A percentile compares a stretch with the other conserved stretches of the same genome.
These are phyloP conservation scores for Oryza meyeriana DNA, from an alignment of 176 grass and related monocot genomes.

Conservation along the genomic window DNA sequence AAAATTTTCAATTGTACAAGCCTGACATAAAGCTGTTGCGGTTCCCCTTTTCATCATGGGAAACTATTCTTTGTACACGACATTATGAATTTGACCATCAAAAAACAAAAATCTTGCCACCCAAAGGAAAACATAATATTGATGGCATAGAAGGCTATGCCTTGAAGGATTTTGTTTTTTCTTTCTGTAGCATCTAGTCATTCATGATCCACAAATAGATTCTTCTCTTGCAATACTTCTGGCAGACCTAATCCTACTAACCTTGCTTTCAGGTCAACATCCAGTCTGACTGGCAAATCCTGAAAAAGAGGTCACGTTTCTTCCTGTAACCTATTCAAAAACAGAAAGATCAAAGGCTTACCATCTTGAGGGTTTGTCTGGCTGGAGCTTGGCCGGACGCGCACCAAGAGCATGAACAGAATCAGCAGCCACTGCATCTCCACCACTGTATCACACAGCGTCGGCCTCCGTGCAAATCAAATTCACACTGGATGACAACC, in stretches of 20 bases:
- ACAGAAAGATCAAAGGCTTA: conserved; percentile 39
- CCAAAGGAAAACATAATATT: not conserved
- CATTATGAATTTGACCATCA: not conserved
- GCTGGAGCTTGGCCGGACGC: conserved; percentile 35
- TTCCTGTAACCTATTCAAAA: conserved; percentile 3
- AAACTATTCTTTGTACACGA: not conserved
- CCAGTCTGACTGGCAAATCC: not conserved
- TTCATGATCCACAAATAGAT: not conserved
- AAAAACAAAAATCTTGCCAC: too few relatives aligned
- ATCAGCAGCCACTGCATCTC: conserved; percentile 41
- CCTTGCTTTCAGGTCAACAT: conserved; percentile 12
- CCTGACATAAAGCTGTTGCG: not conserved
- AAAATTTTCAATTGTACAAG: conserved; percentile 11
- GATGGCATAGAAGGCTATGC: not conserved
- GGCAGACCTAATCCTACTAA: conserved; percentile 14
- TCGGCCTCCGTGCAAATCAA: conserved; percentile 6
- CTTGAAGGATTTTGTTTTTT: not conserved
- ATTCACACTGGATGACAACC: not conserved
- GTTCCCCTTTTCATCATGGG: not conserved
- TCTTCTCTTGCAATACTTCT: not conserved
- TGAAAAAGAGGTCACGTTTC: not conserved
- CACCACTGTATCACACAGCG: not conserved
- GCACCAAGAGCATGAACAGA: conserved; percentile 48
- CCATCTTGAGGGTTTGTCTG: conserved; percentile 72
- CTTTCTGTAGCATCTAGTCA: not conserved